phyloP scores from a whole-genome alignment of 2,329 filamentous ascomycete genomes.

The Arthrobotrys pseudoclavata region DNA sequence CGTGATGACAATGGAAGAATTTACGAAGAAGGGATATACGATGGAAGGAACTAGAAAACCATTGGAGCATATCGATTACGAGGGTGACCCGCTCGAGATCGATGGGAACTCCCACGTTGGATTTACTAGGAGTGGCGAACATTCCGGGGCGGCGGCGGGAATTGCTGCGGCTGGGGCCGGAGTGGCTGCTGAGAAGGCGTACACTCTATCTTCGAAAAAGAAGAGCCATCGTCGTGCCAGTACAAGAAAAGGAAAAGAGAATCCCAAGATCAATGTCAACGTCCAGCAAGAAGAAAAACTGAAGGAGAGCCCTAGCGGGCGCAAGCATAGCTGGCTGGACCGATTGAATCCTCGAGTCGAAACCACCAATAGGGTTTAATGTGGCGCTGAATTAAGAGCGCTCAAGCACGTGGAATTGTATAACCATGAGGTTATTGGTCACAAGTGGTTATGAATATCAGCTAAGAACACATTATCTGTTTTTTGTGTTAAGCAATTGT shows the following conservation, averaged over 20 bases:
- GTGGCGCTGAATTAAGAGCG: background rate
- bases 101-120: slow-evolving; percentile 29
- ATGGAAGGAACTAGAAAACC: slow-evolving; percentile 59
- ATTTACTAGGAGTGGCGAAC: slow-evolving; percentile 8
- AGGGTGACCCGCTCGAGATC: slow-evolving; percentile 63
- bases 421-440: background rate
- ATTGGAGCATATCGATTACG: slow-evolving; percentile 43
- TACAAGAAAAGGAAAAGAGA: slow-evolving; percentile 21
- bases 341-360: slow-evolving; percentile 44
- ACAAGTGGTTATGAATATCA: background rate
- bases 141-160: slow-evolving; percentile 1
- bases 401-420: background rate
- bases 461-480: background rate
- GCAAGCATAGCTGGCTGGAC: slow-evolving; percentile 42
- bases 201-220: slow-evolving; percentile 21
- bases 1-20: slow-evolving; percentile 75
- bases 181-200: slow-evolving; percentile 29
- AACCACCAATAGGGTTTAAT: slow-evolving; percentile 11
- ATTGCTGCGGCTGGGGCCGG: slow-evolving; percentile 15
- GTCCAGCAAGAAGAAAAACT: slow-evolving; percentile 14
- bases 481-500: background rate
- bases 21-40: slow-evolving; percentile 65
- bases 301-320: slow-evolving; percentile 25
- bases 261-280: slow-evolving; percentile 34
- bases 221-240: slow-evolving; percentile 24